Evolutionary conservation across 176 grass and related monocot species (phyloP).

Genomic region (Phyllostachys edulis): DNA sequence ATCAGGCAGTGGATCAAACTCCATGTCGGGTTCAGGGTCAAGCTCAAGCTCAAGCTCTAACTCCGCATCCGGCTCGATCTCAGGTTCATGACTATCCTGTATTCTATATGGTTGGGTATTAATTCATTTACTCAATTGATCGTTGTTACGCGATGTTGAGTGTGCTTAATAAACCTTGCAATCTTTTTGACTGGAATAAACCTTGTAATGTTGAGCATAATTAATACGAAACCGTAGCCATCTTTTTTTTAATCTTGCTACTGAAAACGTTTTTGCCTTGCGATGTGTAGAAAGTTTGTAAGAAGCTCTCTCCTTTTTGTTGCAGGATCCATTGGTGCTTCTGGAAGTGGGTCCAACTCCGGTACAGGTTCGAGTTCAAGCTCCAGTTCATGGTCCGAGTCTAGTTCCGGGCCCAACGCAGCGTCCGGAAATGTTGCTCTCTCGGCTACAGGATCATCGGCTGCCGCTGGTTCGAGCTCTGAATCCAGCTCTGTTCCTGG

Average conservation of each 20-base stretch:
- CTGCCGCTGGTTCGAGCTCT: slow-evolving; percentile 10
- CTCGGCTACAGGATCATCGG: neutral
- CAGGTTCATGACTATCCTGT: neutral
- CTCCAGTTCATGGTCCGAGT: slow-evolving; percentile 8
- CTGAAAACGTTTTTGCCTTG: neutral
- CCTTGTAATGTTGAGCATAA: too few species aligned
- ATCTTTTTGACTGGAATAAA: too few species aligned
- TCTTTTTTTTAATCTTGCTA: too few species aligned
- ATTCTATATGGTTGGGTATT: neutral
- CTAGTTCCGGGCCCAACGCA: neutral
- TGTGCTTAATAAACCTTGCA: too few species aligned
- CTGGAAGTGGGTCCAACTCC: slow-evolving; percentile 6
- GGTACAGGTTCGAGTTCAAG: slow-evolving; percentile 1
- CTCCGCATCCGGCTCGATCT: neutral
- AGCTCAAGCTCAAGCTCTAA: slow-evolving; percentile 14
- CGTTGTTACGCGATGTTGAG: neutral
- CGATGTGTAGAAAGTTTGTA: neutral
- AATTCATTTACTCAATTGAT: neutral
- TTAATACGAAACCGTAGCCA: too few species aligned
- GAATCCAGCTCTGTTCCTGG: neutral
- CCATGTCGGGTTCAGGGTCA: slow-evolving; percentile 7
- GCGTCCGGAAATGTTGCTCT: too few species aligned
- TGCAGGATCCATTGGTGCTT: neutral
- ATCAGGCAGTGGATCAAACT: slow-evolving; percentile 28
- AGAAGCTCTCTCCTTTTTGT: neutral